phyloP scores from a whole-genome alignment of 495 filamentous ascomycete genomes.

The Viridothelium virens region DNA sequence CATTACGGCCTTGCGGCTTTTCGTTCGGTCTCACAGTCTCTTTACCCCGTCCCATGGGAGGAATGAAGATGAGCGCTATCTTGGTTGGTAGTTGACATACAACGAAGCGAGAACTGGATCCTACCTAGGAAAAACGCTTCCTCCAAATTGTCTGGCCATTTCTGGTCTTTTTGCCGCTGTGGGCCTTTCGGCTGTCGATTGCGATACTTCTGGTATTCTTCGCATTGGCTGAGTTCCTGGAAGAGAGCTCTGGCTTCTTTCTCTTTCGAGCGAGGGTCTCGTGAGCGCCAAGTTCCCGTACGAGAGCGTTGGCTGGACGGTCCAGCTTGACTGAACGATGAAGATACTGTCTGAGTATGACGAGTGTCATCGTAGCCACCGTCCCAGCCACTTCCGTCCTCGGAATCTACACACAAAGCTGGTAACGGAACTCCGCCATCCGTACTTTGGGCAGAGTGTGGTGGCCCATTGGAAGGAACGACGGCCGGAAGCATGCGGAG shows the following conservation, averaged over 20 bases:
- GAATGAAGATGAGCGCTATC: conserved; percentile 70
- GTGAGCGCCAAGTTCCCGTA: background rate
- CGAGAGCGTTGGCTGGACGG: background rate
- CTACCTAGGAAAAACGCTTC: conserved; percentile 83
- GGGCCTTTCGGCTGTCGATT: conserved; percentile 52
- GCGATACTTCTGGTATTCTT: conserved; percentile 60
- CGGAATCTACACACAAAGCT: background rate
- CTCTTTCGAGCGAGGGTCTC: conserved; percentile 16
- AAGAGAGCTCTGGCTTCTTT: conserved; percentile 27
- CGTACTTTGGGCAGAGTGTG: background rate
- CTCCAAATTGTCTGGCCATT: conserved; percentile 81
- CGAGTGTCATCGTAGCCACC: background rate
- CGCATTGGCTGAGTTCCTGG: conserved; percentile 32
- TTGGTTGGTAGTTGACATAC: conserved; percentile 9
- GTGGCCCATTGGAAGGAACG: background rate
- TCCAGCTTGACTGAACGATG: background rate
- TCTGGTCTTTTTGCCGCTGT: conserved; percentile 47
- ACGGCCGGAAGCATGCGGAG: conserved; percentile 1
- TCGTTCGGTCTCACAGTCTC: conserved; percentile 51
- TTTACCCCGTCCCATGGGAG: conserved; percentile 76
- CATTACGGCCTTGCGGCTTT: conserved; percentile 77
- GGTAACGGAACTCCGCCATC: background rate
- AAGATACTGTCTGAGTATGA: background rate
- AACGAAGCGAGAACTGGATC: conserved; percentile 21
- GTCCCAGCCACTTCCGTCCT: background rate